Conservation (phyloP, 139 green algal genomes). For the Nannochloris sp. region DNA sequence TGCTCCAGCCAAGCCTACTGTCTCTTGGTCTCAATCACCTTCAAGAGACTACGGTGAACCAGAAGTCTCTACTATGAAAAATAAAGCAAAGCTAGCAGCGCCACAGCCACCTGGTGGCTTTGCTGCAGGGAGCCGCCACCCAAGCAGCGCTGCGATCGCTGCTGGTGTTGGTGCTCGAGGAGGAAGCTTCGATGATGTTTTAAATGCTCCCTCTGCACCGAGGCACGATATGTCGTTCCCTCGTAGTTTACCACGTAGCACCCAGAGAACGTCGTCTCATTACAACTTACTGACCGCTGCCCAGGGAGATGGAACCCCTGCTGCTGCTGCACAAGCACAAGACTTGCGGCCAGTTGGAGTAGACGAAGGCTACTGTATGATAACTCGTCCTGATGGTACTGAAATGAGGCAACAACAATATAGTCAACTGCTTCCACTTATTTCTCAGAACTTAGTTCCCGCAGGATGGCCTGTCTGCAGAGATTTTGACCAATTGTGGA, state of each 20-base stretch:
- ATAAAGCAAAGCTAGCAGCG: no score
- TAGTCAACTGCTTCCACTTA: neutral
- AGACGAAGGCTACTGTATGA: neutral
- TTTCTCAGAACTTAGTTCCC: neutral
- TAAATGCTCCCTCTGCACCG: neutral
- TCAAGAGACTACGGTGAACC: neutral
- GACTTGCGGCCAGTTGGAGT: no score
- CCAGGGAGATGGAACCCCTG: no score
- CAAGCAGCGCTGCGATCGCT: no score
- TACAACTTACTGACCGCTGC: no score
- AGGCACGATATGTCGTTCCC: neutral
- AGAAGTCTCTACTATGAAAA: neutral
- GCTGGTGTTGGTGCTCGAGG: no score
- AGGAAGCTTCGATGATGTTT: neutral
- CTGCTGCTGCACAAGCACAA: no score
- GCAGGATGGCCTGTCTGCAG: neutral
- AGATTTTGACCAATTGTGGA: neutral
- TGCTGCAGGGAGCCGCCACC: no score
- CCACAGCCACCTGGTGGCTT: no score
- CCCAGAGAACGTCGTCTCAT: no score
- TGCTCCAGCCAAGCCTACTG: neutral
- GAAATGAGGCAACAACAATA: no score
- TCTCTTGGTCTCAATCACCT: neutral
- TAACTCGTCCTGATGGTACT: neutral
- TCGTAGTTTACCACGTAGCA: no score